These are phyloP conservation scores for Pyricularia grisea DNA, from an alignment of 2,329 filamentous ascomycete species.

Conservation along the genomic window DNA sequence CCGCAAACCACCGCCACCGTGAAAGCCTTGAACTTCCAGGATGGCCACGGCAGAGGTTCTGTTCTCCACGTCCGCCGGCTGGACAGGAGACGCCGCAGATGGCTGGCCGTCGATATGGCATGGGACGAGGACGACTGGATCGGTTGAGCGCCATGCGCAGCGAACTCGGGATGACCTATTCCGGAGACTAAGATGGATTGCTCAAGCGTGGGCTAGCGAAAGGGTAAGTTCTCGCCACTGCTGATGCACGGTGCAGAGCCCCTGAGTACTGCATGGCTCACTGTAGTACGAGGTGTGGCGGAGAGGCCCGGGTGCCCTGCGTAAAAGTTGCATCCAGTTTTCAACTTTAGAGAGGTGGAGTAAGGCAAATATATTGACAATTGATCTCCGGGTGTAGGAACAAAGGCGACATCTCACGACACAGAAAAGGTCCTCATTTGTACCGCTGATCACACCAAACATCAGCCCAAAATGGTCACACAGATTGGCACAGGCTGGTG, in stretches of 20 bases:
- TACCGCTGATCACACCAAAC: slow-evolving; percentile 16
- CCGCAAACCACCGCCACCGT: slow-evolving; percentile 20
- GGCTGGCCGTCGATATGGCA: slow-evolving; percentile 23
- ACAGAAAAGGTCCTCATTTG: not conserved
- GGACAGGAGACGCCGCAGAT: slow-evolving; percentile 28
- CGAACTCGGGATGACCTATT: slow-evolving; percentile 17
- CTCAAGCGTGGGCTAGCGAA: slow-evolving; percentile 27
- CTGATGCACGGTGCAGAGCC: not conserved
- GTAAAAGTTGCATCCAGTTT: not conserved
- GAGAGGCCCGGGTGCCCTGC: not conserved
- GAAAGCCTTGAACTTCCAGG: slow-evolving; percentile 34
- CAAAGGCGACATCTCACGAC: not conserved
- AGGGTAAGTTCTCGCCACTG: slow-evolving; percentile 14
- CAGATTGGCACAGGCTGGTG: slow-evolving; percentile 14
- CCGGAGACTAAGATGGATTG: slow-evolving; percentile 27
- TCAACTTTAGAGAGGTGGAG: not conserved
- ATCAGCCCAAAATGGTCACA: slow-evolving; percentile 18
- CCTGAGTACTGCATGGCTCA: not conserved
- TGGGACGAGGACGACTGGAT: slow-evolving; percentile 24
- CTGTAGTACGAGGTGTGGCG: not conserved
- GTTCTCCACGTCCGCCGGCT: slow-evolving; percentile 28
- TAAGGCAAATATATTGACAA: not conserved
- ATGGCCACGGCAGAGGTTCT: slow-evolving; percentile 46
- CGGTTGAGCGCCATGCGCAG: slow-evolving; percentile 20
- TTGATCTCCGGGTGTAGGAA: not conserved